These are phyloP conservation scores for Kazachstania bromeliacearum DNA, from an alignment of 805 yeast species.

Conservation along the genomic window DNA sequence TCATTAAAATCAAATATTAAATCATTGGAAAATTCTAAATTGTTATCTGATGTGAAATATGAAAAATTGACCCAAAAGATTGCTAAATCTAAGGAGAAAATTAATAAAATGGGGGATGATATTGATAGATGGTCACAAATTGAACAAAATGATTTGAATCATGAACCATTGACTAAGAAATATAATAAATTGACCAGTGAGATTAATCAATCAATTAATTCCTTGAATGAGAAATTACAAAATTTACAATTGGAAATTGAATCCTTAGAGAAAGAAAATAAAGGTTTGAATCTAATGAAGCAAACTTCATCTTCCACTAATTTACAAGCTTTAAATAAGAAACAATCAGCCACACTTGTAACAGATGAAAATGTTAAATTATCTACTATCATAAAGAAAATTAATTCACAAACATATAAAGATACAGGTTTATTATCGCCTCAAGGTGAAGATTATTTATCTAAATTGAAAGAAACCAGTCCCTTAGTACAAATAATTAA, in stretches of 20 bases:
- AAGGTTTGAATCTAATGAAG: slow-evolving; percentile 16
- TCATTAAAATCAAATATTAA: slow-evolving; percentile 27
- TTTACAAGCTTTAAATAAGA: neutral
- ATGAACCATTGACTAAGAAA: slow-evolving; percentile 9
- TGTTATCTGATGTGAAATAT: slow-evolving; percentile 24
- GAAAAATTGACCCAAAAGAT: slow-evolving; percentile 24
- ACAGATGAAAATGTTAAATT: slow-evolving; percentile 1
- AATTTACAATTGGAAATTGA: slow-evolving; percentile 15
- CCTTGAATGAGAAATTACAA: slow-evolving; percentile 7
- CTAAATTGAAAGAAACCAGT: slow-evolving; percentile 16
- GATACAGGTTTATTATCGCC: slow-evolving; percentile 21
- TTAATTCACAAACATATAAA: slow-evolving; percentile 18
- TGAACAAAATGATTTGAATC: slow-evolving; percentile 13
- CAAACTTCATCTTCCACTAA: slow-evolving; percentile 9
- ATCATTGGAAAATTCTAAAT: slow-evolving; percentile 27
- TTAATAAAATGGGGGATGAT: slow-evolving; percentile 22
- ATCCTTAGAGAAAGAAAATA: slow-evolving; percentile 13
- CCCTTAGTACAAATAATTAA: slow-evolving; percentile 17
- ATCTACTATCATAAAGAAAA: slow-evolving; percentile 12
- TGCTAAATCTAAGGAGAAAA: slow-evolving; percentile 16
- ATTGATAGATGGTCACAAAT: slow-evolving; percentile 21
- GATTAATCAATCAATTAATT: slow-evolving; percentile 8
- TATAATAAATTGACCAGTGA: slow-evolving; percentile 8
- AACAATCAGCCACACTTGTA: neutral
- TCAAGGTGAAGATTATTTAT: slow-evolving; percentile 21